These are phyloP conservation scores for Hirsutella thompsonii DNA, from an alignment of 2,329 filamentous ascomycete genomes.

Conservation along the genomic window DNA sequence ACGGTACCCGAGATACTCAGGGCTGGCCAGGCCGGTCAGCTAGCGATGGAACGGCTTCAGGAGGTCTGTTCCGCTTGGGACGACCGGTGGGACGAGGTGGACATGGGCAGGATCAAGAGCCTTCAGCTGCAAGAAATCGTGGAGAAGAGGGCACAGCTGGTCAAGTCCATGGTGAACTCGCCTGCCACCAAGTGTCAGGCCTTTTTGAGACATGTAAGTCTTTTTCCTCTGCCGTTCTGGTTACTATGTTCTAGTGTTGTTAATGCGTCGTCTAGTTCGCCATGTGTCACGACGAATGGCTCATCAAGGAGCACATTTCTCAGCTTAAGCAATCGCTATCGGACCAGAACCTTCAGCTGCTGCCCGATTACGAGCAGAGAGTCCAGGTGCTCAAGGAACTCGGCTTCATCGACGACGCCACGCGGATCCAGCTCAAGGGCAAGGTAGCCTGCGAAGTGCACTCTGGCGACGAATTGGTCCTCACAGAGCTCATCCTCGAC, in stretches of 20 bases:
- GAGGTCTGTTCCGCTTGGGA: slow-evolving; percentile 65
- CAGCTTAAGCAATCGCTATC: slow-evolving; percentile 82
- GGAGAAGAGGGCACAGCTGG: slow-evolving; percentile 54
- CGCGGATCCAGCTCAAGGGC: slow-evolving; percentile 87
- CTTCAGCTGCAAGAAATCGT: slow-evolving; percentile 69
- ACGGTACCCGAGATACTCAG: slow-evolving; percentile 46
- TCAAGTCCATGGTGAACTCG: slow-evolving; percentile 47
- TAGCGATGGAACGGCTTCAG: slow-evolving; percentile 55
- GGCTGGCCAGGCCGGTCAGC: slow-evolving; percentile 31
- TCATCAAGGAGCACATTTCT: slow-evolving; percentile 86
- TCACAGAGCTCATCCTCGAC: slow-evolving; percentile 92
- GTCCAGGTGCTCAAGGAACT: slow-evolving; percentile 86
- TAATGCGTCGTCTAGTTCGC: slow-evolving; percentile 62
- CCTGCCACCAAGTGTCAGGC: slow-evolving; percentile 57
- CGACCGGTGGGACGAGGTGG: slow-evolving; percentile 70
- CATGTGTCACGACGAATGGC: slow-evolving; percentile 94
- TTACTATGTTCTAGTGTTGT: too few relatives aligned
- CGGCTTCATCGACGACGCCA: slow-evolving; percentile 77
- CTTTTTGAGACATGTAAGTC: slow-evolving; percentile 77
- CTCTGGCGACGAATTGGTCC: slow-evolving; percentile 87
- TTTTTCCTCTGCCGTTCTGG: too few relatives aligned
- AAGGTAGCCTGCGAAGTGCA: slow-evolving; percentile 98
- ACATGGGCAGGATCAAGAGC: slow-evolving; percentile 72
- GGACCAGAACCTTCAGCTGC: slow-evolving; percentile 87
- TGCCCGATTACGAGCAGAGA: slow-evolving; percentile 94